Percentiles rank a stretch among this genome's conserved stretches.
phyloP scores from a whole-genome alignment of 805 yeast genomes.

The Yarrowia deformans region DNA sequence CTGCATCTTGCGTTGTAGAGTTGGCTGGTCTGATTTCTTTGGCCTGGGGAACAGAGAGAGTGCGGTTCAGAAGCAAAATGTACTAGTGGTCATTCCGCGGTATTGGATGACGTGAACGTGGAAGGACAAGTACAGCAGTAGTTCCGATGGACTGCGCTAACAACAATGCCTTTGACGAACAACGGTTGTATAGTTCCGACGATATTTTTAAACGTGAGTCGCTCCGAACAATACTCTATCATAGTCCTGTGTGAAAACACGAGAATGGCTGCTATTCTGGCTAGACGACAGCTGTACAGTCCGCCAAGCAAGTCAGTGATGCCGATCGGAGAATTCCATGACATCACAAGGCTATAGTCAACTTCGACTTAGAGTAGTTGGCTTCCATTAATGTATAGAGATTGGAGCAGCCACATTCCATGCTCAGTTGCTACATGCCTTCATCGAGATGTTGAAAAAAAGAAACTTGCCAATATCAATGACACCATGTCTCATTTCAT shows the following conservation, averaged over 20 bases:
- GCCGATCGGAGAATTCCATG: too few relatives aligned
- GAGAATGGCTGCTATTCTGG: not conserved
- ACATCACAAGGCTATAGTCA: too few relatives aligned
- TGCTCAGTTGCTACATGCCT: too few relatives aligned
- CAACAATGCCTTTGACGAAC: not conserved
- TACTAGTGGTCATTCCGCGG: too few relatives aligned
- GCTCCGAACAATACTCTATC: not conserved
- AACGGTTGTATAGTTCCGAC: not conserved
- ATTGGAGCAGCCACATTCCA: not conserved
- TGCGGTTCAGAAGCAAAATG: not conserved
- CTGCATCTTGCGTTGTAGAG: not conserved
- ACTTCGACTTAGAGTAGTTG: too few relatives aligned
- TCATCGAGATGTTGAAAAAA: not conserved
- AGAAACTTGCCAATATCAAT: not conserved
- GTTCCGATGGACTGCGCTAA: too few relatives aligned
- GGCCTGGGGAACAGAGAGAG: not conserved
- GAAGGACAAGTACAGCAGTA: too few relatives aligned
- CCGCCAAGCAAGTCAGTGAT: not conserved
- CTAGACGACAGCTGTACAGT: not conserved
- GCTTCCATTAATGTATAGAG: too few relatives aligned
- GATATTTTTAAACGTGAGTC: too few relatives aligned
- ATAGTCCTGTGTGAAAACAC: slow-evolving; percentile 3
- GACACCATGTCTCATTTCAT: too few relatives aligned
- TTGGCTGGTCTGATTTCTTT: not conserved
- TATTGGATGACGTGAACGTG: too few relatives aligned